Conservation (phyloP, 2,329 filamentous ascomycete genomes). For the Gnomoniopsis smithogilvyi region DNA sequence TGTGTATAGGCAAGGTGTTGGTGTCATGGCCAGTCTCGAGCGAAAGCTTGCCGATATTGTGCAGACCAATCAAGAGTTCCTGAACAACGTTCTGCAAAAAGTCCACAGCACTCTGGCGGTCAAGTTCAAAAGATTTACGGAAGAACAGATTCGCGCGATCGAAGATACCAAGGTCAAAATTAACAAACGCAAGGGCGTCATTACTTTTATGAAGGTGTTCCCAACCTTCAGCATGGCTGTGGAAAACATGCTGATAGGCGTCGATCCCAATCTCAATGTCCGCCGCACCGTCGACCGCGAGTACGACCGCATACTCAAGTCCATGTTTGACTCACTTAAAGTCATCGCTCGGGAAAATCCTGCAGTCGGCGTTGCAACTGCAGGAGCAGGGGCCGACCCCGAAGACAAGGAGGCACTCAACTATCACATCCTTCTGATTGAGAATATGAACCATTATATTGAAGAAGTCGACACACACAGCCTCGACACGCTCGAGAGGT, state of each 20-base stretch:
- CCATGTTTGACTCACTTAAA: conserved; percentile 96
- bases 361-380: conserved; percentile 38
- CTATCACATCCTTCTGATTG: conserved; percentile 94
- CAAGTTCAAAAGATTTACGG: conserved; percentile 83
- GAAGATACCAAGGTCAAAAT: conserved; percentile 99
- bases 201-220: conserved; percentile 92
- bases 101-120: conserved; percentile 71
- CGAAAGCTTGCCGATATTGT: conserved; percentile 74
- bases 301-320: conserved; percentile 83
- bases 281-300: conserved; percentile 79
- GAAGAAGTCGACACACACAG: conserved; percentile 80
- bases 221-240: conserved; percentile 79
- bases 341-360: conserved; percentile 79
- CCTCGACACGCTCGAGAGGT: conserved; percentile 75
- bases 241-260: conserved; percentile 73
- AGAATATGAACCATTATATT: conserved; percentile 98
- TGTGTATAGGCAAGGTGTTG: conserved; percentile 72
- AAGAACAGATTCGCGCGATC: conserved; percentile 91
- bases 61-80: conserved; percentile 90
- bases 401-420: conserved; percentile 97
- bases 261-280: conserved; percentile 57
- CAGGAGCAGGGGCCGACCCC: conserved; percentile 41
- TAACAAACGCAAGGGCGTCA: conserved; percentile 96
- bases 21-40: conserved; percentile 77
- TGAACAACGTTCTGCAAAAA: conserved; percentile 74